Percentiles rank a stretch among this genome's conserved stretches.
These are phyloP conservation scores for Podospora pseudopauciseta DNA, from an alignment of 495 filamentous ascomycete species.

Conservation along the genomic window DNA sequence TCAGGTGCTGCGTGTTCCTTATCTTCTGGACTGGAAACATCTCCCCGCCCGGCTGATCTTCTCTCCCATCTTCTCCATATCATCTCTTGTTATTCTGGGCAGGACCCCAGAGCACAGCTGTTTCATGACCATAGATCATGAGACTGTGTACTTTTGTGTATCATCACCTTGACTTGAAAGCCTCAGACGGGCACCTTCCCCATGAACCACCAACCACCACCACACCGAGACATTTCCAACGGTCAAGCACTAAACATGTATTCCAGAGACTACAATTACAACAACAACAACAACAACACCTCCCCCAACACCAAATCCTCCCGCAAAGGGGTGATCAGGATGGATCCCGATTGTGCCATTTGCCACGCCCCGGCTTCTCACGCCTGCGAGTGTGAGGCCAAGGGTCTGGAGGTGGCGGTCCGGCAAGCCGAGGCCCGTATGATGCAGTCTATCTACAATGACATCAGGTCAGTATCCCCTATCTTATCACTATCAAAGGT, in stretches of 20 bases:
- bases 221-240: constrained; percentile 31
- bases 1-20: constrained; percentile 18
- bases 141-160: constrained; percentile 24
- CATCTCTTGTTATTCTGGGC: constrained; percentile 29
- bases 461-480: constrained; percentile 54
- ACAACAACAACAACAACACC: constrained; percentile 12
- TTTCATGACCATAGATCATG: constrained; percentile 34
- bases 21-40: constrained; percentile 17
- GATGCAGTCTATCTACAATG: constrained; percentile 58
- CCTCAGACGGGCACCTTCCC: constrained; percentile 16
- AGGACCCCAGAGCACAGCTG: constrained; percentile 26
- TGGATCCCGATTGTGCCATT: constrained; percentile 70
- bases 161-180: constrained; percentile 25
- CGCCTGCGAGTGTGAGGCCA: constrained; percentile 66
- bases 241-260: constrained; percentile 48
- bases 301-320: constrained; percentile 9
- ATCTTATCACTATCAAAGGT: background rate
- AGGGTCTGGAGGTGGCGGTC: constrained; percentile 62
- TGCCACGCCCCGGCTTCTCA: constrained; percentile 60
- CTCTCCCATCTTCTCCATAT: constrained; percentile 23
- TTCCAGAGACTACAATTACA: constrained; percentile 42
- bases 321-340: constrained; percentile 50
- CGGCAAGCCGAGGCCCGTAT: constrained; percentile 62
- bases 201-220: constrained; percentile 26
- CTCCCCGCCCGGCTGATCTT: constrained; percentile 23